Base-by-base conservation (phyloP, 192 early-diverging fungal genomes). In the Thamnidium elegans region DNA sequence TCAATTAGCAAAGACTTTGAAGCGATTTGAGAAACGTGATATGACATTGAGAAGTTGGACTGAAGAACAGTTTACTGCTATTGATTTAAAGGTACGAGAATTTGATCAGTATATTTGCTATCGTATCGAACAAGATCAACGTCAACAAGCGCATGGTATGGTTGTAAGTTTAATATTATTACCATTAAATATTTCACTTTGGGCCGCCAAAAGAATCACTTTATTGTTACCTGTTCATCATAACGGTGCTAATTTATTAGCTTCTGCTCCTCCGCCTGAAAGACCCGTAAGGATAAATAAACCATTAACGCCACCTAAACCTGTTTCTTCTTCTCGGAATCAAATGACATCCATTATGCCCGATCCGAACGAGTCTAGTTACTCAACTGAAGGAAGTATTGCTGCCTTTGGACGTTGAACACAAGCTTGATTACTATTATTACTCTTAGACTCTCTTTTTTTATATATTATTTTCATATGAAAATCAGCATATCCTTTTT, bases 21-120 rank as follows among this genome's bases (percentile, higher is more conserved):
- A 74, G 46, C 77, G 79, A 42, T 81, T 77, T 44, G 84, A 86
- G 50, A 83, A 81, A 67, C 81, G 81, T 60, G 84, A 86, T 61
- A 65, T 53, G 26, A 39, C 63, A n/a, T 67, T 86, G 13, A 70
- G 80, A 15, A 73, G 68, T 8, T 86, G 79, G 64, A 69, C 81
- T 10, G 81, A 86, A 34, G 80, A 81, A 19, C 70, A 76, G 9
- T 86, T 86, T 45, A 61, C 74, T 7, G 67, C 50, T 39, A 65
- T 86, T 1, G 81, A 86, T 17, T 68, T 73, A 30, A 83, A 83
- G 56, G 46, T 86, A 31, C 78, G 78, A 19, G 84, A 86, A 65
- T 83, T 78, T 62, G 84, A 86, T 58, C 66, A 67, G 0, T 71
- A 73, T 43, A 77, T 83, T 51, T 56, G 76, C 14, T 80, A 79